These are phyloP conservation scores for Silene conica DNA, from an alignment of 148 eudicot species.

Conservation along the genomic window DNA sequence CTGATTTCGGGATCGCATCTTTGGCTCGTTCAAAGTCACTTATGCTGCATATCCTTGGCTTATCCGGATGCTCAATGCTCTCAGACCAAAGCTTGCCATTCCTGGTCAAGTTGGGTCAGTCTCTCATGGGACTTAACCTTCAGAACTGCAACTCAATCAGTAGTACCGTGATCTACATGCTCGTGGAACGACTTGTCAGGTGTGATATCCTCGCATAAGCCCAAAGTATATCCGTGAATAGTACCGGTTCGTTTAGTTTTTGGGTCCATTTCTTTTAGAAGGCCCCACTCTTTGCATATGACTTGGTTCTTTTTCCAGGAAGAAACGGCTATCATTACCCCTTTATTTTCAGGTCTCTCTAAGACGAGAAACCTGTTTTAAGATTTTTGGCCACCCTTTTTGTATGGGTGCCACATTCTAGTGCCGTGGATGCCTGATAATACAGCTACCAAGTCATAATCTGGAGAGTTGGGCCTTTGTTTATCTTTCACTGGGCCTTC, in stretches of 20 bases:
- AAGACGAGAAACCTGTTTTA: conserved; percentile 48
- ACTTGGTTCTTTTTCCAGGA: conserved; percentile 52
- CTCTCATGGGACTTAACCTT: conserved; percentile 64
- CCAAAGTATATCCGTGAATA: conserved; percentile 22
- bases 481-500: conserved; percentile 30
- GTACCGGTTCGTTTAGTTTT: conserved; percentile 32
- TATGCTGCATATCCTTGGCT: conserved; percentile 45
- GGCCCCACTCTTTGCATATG: conserved; percentile 30
- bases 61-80: conserved; percentile 51
- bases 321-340: conserved; percentile 26
- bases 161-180: conserved; percentile 43
- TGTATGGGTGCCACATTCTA: conserved; percentile 21
- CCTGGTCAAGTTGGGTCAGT: conserved; percentile 52
- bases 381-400: conserved; percentile 35
- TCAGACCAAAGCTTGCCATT: conserved; percentile 52
- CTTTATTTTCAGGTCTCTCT: conserved; percentile 55
- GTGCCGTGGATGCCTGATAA: conserved; percentile 36
- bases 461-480: conserved; percentile 25
- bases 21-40: conserved; percentile 55
- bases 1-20: conserved; percentile 50
- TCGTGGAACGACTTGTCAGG: conserved; percentile 43
- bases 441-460: conserved; percentile 32
- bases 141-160: conserved; percentile 60
- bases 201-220: conserved; percentile 68
- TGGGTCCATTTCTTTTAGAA: conserved; percentile 50